A percentile compares a stretch with the other conserved stretches of the same genome.
phyloP scores from a whole-genome alignment of 2,329 filamentous ascomycete species.

The Penicillium sp. region DNA sequence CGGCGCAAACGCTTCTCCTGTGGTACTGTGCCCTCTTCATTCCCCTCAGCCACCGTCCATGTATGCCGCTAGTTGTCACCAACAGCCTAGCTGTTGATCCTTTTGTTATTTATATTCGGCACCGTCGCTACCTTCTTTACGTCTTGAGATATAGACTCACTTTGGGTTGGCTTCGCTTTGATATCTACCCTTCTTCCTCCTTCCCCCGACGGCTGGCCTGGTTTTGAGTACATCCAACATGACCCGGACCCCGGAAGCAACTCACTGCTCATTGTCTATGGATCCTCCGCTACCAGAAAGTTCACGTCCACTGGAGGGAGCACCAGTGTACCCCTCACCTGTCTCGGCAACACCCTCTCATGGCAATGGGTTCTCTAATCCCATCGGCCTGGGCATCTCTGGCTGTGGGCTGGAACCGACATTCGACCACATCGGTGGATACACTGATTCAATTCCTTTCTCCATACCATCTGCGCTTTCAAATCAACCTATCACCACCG shows the following conservation, averaged over 20 bases:
- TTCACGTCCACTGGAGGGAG: constrained; percentile 13
- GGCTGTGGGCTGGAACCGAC: constrained; percentile 22
- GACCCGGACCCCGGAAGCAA: constrained; percentile 7
- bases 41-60: constrained; percentile 27
- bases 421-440: constrained; percentile 19
- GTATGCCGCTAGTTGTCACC: constrained; percentile 20
- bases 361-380: constrained; percentile 12
- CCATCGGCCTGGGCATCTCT: constrained; percentile 31
- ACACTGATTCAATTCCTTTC: constrained; percentile 16
- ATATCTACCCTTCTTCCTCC: not conserved
- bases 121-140: constrained; percentile 6
- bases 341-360: constrained; percentile 14
- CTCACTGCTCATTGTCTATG: constrained; percentile 6
- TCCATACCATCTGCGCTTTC: constrained; percentile 22
- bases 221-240: constrained; percentile 10
- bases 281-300: constrained; percentile 11
- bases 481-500: constrained; percentile 17
- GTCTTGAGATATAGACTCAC: constrained; percentile 11
- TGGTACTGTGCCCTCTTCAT: constrained; percentile 23
- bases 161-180: constrained; percentile 8
- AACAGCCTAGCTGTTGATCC: constrained; percentile 23
- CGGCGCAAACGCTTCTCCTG: constrained; percentile 25
- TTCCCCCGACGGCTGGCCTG: constrained; percentile 2
- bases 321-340: constrained; percentile 23
- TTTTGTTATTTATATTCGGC: constrained; percentile 25